Conservation (phyloP, 2,329 filamentous ascomycete species). For the Pseudocercospora vitis region DNA sequence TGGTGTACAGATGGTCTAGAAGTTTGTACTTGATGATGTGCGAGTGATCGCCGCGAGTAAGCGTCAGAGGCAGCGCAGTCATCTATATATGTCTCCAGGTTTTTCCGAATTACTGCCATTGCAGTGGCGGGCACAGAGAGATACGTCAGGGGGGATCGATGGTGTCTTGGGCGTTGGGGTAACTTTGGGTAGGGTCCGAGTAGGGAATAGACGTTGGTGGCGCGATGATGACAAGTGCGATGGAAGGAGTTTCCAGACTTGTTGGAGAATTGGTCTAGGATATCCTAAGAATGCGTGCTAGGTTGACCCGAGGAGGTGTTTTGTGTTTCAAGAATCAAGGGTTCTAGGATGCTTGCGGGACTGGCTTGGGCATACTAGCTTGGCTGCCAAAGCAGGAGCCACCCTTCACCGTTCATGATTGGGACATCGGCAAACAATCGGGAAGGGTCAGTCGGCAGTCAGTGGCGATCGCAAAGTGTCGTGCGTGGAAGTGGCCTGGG, state of each 20-base stretch:
- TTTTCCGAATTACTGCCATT: constrained; percentile 3
- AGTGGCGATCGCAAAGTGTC: not conserved
- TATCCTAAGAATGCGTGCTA: constrained; percentile 2
- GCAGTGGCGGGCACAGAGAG: not conserved
- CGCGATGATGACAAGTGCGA: constrained; percentile 2
- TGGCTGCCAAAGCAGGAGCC: constrained; percentile 2
- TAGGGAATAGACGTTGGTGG: constrained; percentile 1
- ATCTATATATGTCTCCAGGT: constrained; percentile 19
- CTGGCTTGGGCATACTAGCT: not conserved
- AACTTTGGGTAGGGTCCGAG: constrained; percentile 1
- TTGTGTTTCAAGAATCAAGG: constrained; percentile 3
- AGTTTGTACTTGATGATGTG: not conserved
- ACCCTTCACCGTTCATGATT: not conserved
- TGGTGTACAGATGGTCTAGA: constrained; percentile 4
- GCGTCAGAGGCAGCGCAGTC: constrained; percentile 15
- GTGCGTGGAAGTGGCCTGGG: not conserved
- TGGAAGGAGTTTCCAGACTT: constrained; percentile 1
- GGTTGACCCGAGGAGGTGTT: not conserved
- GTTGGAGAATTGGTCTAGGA: constrained; percentile 5
- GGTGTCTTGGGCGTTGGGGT: constrained; percentile 9
- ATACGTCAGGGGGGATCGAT: constrained; percentile 1
- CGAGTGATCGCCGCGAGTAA: not conserved
- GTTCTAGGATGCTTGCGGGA: not conserved
- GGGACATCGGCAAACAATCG: not conserved
- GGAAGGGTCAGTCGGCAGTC: not conserved